Conservation (phyloP, 129 eudicot genomes). For the Chrysanthemum lavandulifolium region DNA sequence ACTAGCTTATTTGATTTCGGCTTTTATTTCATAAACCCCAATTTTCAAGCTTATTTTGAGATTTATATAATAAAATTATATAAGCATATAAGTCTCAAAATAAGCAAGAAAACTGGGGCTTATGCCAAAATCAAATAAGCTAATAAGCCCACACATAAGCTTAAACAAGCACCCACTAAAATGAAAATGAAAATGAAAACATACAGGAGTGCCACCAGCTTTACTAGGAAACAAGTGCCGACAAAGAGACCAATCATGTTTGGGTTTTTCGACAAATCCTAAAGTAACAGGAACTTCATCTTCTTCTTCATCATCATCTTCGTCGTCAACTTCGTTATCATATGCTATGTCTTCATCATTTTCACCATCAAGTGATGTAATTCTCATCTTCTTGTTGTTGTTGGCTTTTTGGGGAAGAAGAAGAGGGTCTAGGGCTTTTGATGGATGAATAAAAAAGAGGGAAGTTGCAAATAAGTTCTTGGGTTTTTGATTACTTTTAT, state of each 20-base stretch:
- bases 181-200: slow-evolving; percentile 5
- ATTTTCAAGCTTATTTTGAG: too few species aligned
- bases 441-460: not conserved
- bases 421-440: slow-evolving; percentile 39
- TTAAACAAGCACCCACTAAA: not conserved
- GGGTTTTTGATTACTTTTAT: not conserved
- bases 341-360: slow-evolving; percentile 38
- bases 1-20: too few species aligned
- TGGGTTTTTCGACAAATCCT: slow-evolving; percentile 68
- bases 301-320: slow-evolving; percentile 45
- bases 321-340: slow-evolving; percentile 27
- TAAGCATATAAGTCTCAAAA: too few species aligned
- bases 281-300: slow-evolving; percentile 42
- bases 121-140: too few species aligned
- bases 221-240: slow-evolving; percentile 85
- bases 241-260: slow-evolving; percentile 59
- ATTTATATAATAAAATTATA: too few species aligned
- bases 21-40: too few species aligned
- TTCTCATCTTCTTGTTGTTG: not conserved
- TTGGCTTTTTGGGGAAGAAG: slow-evolving; percentile 12
- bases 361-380: slow-evolving; percentile 40
- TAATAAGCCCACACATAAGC: too few species aligned
- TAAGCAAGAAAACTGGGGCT: too few species aligned
- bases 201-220: slow-evolving; percentile 91
- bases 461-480: not conserved